Evolutionary conservation across 2,329 filamentous ascomycete species (phyloP).

Genomic region (Bisporella sp.): DNA sequence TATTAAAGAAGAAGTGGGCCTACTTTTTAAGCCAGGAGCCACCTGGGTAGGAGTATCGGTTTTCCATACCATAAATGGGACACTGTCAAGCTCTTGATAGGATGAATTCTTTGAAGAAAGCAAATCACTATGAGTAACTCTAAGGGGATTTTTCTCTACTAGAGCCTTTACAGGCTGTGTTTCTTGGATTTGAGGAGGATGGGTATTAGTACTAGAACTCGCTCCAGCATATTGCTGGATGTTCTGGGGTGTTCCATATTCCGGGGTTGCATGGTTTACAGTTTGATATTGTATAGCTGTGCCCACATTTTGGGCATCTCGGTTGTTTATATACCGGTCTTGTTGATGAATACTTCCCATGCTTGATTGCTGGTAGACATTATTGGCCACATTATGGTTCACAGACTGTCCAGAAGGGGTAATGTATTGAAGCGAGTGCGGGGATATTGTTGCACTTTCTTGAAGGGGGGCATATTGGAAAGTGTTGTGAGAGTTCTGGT

Average conservation of each 20-base stretch:
- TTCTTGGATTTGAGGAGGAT: not conserved
- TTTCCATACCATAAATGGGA: conserved; percentile 21
- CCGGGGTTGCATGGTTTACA: not conserved
- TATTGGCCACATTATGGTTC: conserved; percentile 12
- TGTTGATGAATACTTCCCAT: not conserved
- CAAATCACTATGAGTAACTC: conserved; percentile 21
- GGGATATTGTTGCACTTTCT: conserved; percentile 18
- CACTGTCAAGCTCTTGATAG: conserved; percentile 18
- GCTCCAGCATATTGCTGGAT: not conserved
- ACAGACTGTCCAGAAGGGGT: conserved; percentile 14
- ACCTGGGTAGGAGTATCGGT: conserved; percentile 19
- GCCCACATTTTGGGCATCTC: conserved; percentile 9
- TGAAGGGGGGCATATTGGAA: conserved; percentile 18
- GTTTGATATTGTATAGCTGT: conserved; percentile 3
- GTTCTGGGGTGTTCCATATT: not conserved
- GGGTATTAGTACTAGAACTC: not conserved
- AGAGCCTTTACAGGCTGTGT: conserved; percentile 3
- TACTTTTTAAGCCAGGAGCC: conserved; percentile 23
- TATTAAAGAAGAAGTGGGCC: conserved; percentile 4
- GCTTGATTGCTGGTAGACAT: conserved; percentile 14
- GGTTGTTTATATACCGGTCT: conserved; percentile 5
- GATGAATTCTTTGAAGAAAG: conserved; percentile 13
- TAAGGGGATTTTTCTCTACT: conserved; percentile 10
- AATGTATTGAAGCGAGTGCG: conserved; percentile 24
- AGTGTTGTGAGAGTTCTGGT: conserved; percentile 16